Conservation (phyloP, 2,329 filamentous ascomycete genomes). For the Fusarium udum region DNA sequence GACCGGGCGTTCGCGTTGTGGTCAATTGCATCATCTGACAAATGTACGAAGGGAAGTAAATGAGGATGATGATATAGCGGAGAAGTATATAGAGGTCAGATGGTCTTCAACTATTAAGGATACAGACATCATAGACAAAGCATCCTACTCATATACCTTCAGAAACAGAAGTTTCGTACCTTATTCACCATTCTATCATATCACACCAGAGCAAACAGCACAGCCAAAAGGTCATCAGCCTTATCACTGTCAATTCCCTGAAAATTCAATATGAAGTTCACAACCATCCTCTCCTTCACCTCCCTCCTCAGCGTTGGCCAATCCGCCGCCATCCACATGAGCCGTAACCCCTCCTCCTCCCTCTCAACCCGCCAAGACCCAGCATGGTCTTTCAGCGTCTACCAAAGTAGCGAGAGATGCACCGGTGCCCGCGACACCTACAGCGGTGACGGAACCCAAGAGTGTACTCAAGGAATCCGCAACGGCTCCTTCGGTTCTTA, state of each 20-base stretch:
- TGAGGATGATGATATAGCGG: rapidly evolving
- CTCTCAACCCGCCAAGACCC: not conserved
- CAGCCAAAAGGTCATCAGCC: rapidly evolving
- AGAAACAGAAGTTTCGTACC: rapidly evolving
- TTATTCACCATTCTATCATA: rapidly evolving
- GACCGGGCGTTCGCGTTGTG: not conserved
- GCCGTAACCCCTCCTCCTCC: not conserved
- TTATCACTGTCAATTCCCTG: too few species aligned
- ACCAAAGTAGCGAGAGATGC: not conserved
- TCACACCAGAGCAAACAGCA: rapidly evolving
- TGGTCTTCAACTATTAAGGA: rapidly evolving
- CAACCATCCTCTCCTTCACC: not conserved
- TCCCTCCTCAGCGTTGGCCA: not conserved
- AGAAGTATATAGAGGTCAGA: too few species aligned
- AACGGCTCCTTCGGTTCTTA: not conserved
- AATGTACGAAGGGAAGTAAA: rapidly evolving
- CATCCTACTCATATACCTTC: rapidly evolving
- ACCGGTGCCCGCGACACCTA: not conserved
- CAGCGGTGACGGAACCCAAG: not conserved
- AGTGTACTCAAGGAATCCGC: not conserved
- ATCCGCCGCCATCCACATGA: not conserved
- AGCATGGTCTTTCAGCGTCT: not conserved
- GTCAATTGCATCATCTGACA: not conserved
- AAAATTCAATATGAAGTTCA: not conserved
- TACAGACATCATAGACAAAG: rapidly evolving